A percentile compares a stretch with the other conserved stretches of the same genome.
phyloP scores from a whole-genome alignment of 768 basidiomycete genomes.

The Mycena haematopus region DNA sequence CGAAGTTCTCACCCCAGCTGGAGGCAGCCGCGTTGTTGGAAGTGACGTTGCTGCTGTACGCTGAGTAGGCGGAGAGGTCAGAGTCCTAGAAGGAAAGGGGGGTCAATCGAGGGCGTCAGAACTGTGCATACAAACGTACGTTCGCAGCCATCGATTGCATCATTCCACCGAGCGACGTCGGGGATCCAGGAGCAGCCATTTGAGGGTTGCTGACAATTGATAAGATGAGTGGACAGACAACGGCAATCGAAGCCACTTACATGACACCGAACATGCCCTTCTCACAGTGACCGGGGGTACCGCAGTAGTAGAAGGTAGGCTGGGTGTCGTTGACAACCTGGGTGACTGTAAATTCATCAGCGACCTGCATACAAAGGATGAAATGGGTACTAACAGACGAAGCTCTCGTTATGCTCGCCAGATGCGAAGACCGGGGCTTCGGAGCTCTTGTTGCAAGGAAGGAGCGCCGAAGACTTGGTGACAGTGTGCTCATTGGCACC shows the following conservation, averaged over 20 bases:
- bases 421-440: constrained; percentile 63
- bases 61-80: constrained; percentile 59
- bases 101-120: background rate
- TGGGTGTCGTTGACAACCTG: constrained; percentile 77
- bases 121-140: constrained; percentile 38
- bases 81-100: constrained; percentile 53
- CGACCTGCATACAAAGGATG: background rate
- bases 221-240: constrained; percentile 14
- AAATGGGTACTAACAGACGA: constrained; percentile 57
- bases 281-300: constrained; percentile 70
- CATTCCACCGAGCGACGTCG: constrained; percentile 58
- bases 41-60: constrained; percentile 57
- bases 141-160: constrained; percentile 55
- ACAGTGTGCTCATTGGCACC: constrained; percentile 82
- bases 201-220: constrained; percentile 57
- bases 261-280: constrained; percentile 90
- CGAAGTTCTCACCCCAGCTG: constrained; percentile 68
- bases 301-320: constrained; percentile 80
- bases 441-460: constrained; percentile 75
- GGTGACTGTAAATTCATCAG: constrained; percentile 50
- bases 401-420: constrained; percentile 66
- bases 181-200: constrained; percentile 47
- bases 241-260: constrained; percentile 37
- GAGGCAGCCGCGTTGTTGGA: constrained; percentile 53
- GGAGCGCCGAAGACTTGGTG: constrained; percentile 73